Evolutionary conservation across 1,284 basidiomycete species (phyloP), one percentile per base, ranked within the genome.

Genomic region (Ceratobasidium sp.): DNA sequence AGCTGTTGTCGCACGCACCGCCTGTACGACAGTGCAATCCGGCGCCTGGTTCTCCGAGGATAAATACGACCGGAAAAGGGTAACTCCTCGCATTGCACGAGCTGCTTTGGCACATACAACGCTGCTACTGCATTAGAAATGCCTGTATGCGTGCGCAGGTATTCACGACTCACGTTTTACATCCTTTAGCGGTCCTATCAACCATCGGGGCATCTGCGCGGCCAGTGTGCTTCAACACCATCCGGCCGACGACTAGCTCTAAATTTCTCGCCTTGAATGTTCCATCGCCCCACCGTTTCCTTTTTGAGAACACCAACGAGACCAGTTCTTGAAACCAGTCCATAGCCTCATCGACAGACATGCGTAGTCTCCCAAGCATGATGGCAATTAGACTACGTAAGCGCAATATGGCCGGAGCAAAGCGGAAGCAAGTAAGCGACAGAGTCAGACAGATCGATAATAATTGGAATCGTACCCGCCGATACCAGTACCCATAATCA

Each of bases 321-420:
- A 77, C 76, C 10, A 82, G 77, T 8, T 77, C 53, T 33, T 79
- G 79, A 64, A 83, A 83, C 11, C 77, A 76, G 23, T 79, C 76
- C 39, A 83, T 82, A 10, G 83, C 83, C 4, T 81, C 81, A 17
- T 76, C 75, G 47, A 82, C 82, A 67, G 81, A 80, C 45, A 84
- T 77, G 10, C 81, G 79, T 26, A 84, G 79, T 10, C 83, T 80
- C 11, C 83, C 84, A 10, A 84, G 77, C 53, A 84, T 79, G 13
- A 84, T 76, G 10, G 83, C 81, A 53, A 84, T 80, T 6, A 84
- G 80, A 0, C 82, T 83, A 15, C 5, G 26, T 8, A 45, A 26
- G 39, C 13, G 26, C 10, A 37, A 23, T 17, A 6, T 39, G 3
- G 17, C n/a, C 60, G 15, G 8, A 60, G 31, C 3, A 47, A 20